Base-by-base conservation (phyloP, 1,139 yeast genomes). In the Sugiyamaella castrensis region DNA sequence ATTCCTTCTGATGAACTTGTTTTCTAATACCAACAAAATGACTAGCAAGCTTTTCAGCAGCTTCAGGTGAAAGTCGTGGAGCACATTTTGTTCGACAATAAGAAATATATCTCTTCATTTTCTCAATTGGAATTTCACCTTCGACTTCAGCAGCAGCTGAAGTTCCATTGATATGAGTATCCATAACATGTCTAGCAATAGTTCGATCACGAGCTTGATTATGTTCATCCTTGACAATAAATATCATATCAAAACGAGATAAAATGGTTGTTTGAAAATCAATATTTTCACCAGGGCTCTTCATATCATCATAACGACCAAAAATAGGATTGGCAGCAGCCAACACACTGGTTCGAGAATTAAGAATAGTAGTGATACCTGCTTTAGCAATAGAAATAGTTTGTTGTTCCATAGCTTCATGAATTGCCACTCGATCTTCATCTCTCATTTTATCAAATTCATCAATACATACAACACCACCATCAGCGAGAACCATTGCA, bases 321-420 rank as follows among this genome's bases (percentile, higher is more conserved):
- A 86, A 92, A 30, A 89, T 82, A 7, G 99, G 99, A 68, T 94
- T 94, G 5, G 98, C 98, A 26, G 98, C 98, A 0, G 98, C 98
- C 46, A 94, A 74, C 1, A 94, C 98, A 36, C 96, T 84, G 0
- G 98, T 92, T 71, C 99, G 79, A 1, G 98, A 91, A 67, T 92
- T 92, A 57, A 92, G 76, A 50, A 92, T 89, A 0, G 99, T 94
- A 3, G 98, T 92, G 60, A 92, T 92, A 68, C 99, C 99, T 8
- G 99, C 99, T 68, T 92, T 92, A 41, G 98, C 98, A 66, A 92
- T 89, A n/a, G 98, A 91, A 57, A 92, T 92, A 0, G 98, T 92
- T 71, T 92, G 99, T 70, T 92, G 99, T 73, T 92, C 99, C 99
- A 92, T 92, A 8, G 98, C 98, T 75, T 92, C 99, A 69, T 92